Conservation (phyloP, 2,329 filamentous ascomycete species). For the Aspergillus ochraceus region DNA sequence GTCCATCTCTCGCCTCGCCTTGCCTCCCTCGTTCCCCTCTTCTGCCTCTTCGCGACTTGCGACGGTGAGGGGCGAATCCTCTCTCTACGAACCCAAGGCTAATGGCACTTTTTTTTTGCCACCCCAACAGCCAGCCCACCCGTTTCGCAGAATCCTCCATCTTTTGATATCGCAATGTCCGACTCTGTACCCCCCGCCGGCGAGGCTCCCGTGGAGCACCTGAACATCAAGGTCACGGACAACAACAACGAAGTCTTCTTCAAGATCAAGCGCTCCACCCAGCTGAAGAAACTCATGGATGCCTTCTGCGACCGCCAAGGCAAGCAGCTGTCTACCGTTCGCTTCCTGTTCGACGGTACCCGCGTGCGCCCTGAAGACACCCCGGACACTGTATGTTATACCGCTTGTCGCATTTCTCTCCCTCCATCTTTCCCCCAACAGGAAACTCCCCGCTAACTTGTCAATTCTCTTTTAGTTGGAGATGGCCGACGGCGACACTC, state of each 20-base stretch:
- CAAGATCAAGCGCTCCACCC: conserved; percentile 97
- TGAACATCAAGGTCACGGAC: conserved; percentile 99
- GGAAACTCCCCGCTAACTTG: neutral
- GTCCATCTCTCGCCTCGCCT: neutral
- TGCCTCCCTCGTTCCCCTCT: neutral
- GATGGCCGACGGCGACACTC: conserved; percentile 92
- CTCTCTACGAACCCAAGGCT: neutral
- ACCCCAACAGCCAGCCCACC: neutral
- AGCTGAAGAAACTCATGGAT: conserved; percentile 96
- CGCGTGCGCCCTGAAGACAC: conserved; percentile 87
- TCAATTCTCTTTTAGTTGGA: conserved; percentile 66
- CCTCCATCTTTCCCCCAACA: neutral
- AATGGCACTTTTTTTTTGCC: neutral
- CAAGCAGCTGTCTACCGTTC: conserved; percentile 78
- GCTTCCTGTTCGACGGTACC: conserved; percentile 95
- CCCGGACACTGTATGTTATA: conserved; percentile 72
- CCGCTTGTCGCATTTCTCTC: conserved; percentile 41
- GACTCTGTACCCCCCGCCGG: conserved; percentile 27
- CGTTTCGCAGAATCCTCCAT: neutral
- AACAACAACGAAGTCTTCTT: conserved; percentile 99
- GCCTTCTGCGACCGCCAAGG: conserved; percentile 97
- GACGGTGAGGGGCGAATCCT: neutral
- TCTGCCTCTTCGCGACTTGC: neutral
- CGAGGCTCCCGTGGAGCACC: conserved; percentile 65
- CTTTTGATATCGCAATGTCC: conserved; percentile 32